Evolutionary conservation across 176 grass and related monocot species (phyloP).

Genomic region (Hyparrhenia diplandra): DNA sequence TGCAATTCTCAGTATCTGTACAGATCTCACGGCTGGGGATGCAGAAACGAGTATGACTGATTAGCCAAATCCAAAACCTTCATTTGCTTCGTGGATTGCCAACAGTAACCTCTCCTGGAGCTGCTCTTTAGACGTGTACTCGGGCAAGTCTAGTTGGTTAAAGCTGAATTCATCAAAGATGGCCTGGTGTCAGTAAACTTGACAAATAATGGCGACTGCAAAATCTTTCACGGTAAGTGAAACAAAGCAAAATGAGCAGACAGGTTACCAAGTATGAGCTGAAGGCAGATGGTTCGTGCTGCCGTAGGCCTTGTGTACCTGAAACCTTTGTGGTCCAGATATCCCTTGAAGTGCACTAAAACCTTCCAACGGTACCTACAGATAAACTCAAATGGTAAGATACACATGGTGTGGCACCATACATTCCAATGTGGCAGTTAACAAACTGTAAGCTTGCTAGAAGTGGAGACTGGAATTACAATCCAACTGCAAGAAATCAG

Average conservation of each 20-base stretch:
- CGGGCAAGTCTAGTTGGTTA: slow-evolving; percentile 95
- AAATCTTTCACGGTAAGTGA: neutral
- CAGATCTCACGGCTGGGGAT: neutral
- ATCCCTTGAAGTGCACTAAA: slow-evolving; percentile 97
- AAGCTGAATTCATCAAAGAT: slow-evolving; percentile 54
- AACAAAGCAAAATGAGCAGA: neutral
- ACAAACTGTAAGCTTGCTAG: neutral
- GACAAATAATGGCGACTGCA: neutral
- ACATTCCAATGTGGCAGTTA: neutral
- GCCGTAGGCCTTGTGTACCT: slow-evolving; percentile 99
- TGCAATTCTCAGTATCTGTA: slow-evolving; percentile 37
- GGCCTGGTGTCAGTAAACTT: neutral
- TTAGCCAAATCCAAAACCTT: slow-evolving; percentile 98
- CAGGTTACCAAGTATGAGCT: slow-evolving; percentile 88
- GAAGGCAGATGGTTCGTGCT: slow-evolving; percentile 93
- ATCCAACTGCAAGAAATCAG: neutral
- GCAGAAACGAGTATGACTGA: neutral
- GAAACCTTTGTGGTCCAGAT: slow-evolving; percentile 83
- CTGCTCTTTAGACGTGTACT: slow-evolving; percentile 95
- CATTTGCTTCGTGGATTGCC: slow-evolving; percentile 93
- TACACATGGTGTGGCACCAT: neutral
- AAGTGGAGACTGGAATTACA: neutral
- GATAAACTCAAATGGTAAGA: slow-evolving; percentile 30
- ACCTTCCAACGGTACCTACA: slow-evolving; percentile 89
- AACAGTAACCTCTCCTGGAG: slow-evolving; percentile 85